Conservation (phyloP, 331 rosid genomes). For the Quercus tomentella region DNA sequence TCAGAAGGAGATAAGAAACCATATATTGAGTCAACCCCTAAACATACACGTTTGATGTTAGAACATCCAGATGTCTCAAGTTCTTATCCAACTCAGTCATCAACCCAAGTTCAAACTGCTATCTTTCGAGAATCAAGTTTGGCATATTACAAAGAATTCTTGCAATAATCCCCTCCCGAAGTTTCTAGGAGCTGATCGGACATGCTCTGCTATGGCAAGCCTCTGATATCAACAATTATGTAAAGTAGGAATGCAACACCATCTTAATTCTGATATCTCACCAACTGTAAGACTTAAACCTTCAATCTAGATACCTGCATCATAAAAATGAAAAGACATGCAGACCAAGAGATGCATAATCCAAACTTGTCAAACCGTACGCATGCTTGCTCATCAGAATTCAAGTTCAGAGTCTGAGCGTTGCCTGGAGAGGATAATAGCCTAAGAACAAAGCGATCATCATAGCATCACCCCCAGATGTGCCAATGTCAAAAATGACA, state of each 20-base stretch:
- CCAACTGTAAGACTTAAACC: conserved; percentile 16
- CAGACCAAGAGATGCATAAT: conserved; percentile 6
- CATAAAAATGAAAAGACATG: conserved; percentile 16
- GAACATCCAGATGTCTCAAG: conserved; percentile 6
- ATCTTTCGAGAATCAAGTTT: conserved; percentile 1
- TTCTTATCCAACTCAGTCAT: conserved; percentile 14
- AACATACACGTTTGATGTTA: conserved; percentile 2
- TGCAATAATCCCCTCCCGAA: conserved; percentile 10
- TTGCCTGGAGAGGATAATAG: conserved; percentile 1
- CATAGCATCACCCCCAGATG: conserved; percentile 2
- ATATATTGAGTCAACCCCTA: neutral
- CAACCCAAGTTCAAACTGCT: conserved; percentile 4
- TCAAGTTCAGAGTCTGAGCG: conserved; percentile 18
- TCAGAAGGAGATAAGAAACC: conserved; percentile 5
- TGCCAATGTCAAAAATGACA: neutral
- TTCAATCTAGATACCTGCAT: neutral
- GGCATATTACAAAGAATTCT: conserved; percentile 19
- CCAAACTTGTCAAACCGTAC: conserved; percentile 13
- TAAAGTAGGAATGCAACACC: neutral
- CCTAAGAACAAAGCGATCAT: neutral
- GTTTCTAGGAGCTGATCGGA: conserved; percentile 3
- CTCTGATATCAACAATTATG: neutral
- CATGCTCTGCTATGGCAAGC: neutral
- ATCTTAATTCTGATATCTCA: conserved; percentile 4
- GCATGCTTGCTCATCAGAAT: conserved; percentile 15